Evolutionary conservation across 805 yeast species (phyloP), one percentile per base, ranked within the genome.

Genomic region (Ogataea nakhonphanomensis): DNA sequence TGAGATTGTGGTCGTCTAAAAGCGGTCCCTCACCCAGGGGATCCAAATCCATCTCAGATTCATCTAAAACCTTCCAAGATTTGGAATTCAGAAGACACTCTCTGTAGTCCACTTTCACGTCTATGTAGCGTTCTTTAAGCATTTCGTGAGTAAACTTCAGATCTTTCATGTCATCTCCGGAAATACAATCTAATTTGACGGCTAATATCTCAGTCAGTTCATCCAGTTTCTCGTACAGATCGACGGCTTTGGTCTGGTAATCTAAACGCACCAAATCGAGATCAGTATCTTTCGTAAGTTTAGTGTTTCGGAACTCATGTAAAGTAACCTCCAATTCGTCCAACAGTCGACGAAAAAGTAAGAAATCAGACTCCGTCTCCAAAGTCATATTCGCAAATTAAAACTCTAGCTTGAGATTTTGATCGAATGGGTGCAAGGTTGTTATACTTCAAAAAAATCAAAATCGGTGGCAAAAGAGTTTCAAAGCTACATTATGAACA

Each of bases 81-180:
- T 54, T 57, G 4, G 59, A 57, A 8, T 39, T 34, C 20, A 64
- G 34, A 28, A 59, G 57, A 0, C 63, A 54, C 22, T 39, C 43
- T 33, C 69, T 45, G 28, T 61, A 51, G 10, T 53, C 51, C 7
- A 54, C 41, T 22, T 54, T 50, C 27, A 63, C 35, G 37, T 58
- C 61, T 8, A 27, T n/a, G 15, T 47, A 51, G 10, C 61, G 41
- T 41, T 59, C 59, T 20, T 42, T 49, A 5, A 35, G 39, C n/a
- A 54, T 33, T 9, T 45, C 44, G 34, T 43, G 53, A 5, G 43
- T 34, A 4, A 29, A 39, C 4, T 5, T 8, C 12, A 35, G 9
- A 5, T 41, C 44, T 1, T 39, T 37, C n/a, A 13, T 24, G 11
- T 43, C 21, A 1, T 36, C 33, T 4, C 33, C 22, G 4, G 22